phyloP scores from a whole-genome alignment of 2,329 filamentous ascomycete genomes.

The Remersonia thermophila region DNA sequence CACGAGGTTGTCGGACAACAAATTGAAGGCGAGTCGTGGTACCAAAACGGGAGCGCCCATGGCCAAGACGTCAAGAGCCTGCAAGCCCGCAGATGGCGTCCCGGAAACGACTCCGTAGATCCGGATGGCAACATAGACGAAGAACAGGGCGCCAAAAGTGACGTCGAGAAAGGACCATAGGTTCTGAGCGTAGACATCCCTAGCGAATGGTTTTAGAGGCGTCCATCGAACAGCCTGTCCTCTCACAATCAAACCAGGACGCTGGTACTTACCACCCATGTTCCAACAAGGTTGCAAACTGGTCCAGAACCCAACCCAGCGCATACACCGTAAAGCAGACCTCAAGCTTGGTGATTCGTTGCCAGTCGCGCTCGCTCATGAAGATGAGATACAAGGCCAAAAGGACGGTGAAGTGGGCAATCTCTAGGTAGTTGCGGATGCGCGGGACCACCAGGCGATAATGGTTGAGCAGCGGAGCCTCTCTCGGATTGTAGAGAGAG shows the following conservation, averaged over 20 bases:
- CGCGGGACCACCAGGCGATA: slow-evolving; percentile 74
- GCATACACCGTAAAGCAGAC: slow-evolving; percentile 59
- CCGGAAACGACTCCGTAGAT: slow-evolving; percentile 47
- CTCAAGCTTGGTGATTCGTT: slow-evolving; percentile 45
- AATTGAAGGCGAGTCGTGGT: slow-evolving; percentile 68
- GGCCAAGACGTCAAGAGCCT: slow-evolving; percentile 67
- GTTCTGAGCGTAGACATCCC: slow-evolving; percentile 78
- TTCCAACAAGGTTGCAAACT: slow-evolving; percentile 63
- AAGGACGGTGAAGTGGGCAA: slow-evolving; percentile 59
- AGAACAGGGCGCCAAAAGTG: slow-evolving; percentile 61
- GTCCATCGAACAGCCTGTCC: slow-evolving; percentile 20
- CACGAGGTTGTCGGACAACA: slow-evolving; percentile 73
- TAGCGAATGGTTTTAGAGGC: slow-evolving; percentile 14
- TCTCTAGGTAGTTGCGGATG: slow-evolving; percentile 63
- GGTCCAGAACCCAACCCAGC: slow-evolving; percentile 67
- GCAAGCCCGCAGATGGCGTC: slow-evolving; percentile 40
- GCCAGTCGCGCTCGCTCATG: slow-evolving; percentile 56
- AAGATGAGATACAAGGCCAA: slow-evolving; percentile 57
- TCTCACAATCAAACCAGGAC: not conserved
- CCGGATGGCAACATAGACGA: slow-evolving; percentile 54
- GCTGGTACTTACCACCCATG: slow-evolving; percentile 44
- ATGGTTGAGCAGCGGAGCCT: slow-evolving; percentile 67
- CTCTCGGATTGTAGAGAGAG: slow-evolving; percentile 64
- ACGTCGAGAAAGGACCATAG: slow-evolving; percentile 82
- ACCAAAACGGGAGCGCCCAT: slow-evolving; percentile 68